Evolutionary conservation across 768 basidiomycete genomes (phyloP).

Genomic region (Auricularia auricula-judae): DNA sequence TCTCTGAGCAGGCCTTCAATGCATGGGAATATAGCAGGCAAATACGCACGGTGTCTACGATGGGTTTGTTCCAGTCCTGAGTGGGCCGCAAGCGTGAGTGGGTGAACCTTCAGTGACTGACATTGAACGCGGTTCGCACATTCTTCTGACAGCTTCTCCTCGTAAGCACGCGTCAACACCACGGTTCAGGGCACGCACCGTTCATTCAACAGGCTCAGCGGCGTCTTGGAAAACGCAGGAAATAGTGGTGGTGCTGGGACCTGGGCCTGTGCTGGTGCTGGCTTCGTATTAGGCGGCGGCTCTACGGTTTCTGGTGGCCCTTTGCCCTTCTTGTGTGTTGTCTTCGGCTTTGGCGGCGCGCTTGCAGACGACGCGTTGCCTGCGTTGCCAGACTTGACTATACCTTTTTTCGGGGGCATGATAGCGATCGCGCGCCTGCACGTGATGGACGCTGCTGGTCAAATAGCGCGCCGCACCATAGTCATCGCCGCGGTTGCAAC

Average conservation of each 20-base stretch:
- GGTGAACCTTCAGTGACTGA: not conserved
- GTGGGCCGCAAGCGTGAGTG: not conserved
- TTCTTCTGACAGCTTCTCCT: conserved; percentile 66
- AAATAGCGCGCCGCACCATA: no score
- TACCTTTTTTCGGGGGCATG: conserved; percentile 65
- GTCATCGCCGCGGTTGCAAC: no score
- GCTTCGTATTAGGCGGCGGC: conserved; percentile 1
- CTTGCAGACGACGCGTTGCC: conserved; percentile 65
- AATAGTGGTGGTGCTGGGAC: conserved; percentile 43
- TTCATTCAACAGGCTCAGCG: conserved; percentile 69
- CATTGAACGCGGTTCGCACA: conserved; percentile 45
- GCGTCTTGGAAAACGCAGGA: conserved; percentile 77
- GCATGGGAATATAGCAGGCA: not conserved
- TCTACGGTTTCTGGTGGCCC: not conserved
- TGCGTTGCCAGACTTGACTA: conserved; percentile 83
- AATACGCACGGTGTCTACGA: conserved; percentile 56
- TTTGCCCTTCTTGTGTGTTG: conserved; percentile 27
- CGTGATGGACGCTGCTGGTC: no score
- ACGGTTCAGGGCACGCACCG: conserved; percentile 28
- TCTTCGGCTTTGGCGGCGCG: conserved; percentile 14
- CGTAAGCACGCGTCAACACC: not conserved
- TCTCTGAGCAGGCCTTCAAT: conserved; percentile 24
- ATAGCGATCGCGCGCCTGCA: no score
- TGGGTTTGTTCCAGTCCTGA: conserved; percentile 32
- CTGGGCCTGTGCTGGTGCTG: conserved; percentile 16